Evolutionary conservation across 2,329 filamentous ascomycete genomes (phyloP).

Genomic region (Cordyceps fumosorosea): DNA sequence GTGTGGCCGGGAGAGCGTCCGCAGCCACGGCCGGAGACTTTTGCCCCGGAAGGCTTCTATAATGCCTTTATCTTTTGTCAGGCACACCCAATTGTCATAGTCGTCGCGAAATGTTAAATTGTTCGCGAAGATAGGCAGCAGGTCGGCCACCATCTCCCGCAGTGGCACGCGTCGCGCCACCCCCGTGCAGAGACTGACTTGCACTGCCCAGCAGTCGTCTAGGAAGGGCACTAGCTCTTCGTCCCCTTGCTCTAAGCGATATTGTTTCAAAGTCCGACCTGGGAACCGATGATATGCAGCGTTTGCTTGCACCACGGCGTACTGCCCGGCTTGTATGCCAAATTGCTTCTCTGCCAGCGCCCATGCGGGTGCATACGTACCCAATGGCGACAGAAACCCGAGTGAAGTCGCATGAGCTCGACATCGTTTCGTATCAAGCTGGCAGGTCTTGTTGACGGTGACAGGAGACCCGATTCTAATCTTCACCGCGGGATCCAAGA

Average conservation of each 20-base stretch:
- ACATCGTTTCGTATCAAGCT: too few species aligned
- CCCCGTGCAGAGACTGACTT: not conserved
- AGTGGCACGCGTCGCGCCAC: not conserved
- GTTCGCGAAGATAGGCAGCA: not conserved
- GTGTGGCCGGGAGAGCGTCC: not conserved
- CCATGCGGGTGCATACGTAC: too few species aligned
- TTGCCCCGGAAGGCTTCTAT: not conserved
- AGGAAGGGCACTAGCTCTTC: not conserved
- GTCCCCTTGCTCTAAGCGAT: not conserved
- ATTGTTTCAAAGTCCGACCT: not conserved
- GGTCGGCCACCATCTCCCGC: not conserved
- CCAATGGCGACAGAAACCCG: too few species aligned
- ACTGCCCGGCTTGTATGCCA: too few species aligned
- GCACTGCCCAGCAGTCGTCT: not conserved
- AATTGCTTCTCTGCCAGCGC: too few species aligned
- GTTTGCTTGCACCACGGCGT: too few species aligned
- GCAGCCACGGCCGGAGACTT: not conserved
- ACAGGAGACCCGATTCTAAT: too few species aligned
- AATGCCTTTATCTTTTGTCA: not conserved
- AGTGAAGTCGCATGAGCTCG: too few species aligned
- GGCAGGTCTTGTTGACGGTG: too few species aligned
- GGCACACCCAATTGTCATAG: not conserved
- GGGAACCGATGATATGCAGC: too few species aligned
- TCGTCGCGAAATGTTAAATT: not conserved
- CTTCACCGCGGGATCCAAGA: too few species aligned